These are phyloP conservation scores for Pleurotus citrinopileatus DNA, from an alignment of 768 basidiomycete genomes.

Conservation along the genomic window DNA sequence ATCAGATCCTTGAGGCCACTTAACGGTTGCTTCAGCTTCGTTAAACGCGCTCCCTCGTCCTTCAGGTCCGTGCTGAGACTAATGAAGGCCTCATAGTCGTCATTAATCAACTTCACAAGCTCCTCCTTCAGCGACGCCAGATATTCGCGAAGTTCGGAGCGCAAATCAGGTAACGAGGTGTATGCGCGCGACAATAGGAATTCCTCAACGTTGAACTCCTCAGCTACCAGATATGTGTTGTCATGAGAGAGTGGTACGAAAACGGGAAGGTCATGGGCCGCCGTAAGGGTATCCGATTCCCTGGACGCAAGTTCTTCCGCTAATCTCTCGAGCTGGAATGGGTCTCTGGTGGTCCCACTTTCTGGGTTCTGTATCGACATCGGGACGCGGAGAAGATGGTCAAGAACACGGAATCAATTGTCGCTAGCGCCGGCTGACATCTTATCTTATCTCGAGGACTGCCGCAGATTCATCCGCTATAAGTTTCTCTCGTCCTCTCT, in stretches of 20 bases:
- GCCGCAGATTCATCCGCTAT: too few species aligned
- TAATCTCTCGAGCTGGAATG: constrained; percentile 66
- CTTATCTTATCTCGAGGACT: background rate
- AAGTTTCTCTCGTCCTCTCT: too few species aligned
- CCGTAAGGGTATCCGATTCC: constrained; percentile 31
- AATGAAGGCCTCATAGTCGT: constrained; percentile 98
- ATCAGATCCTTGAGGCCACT: constrained; percentile 60
- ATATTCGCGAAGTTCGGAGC: constrained; percentile 85
- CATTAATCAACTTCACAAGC: constrained; percentile 92
- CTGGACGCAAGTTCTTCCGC: constrained; percentile 68
- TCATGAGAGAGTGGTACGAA: constrained; percentile 76
- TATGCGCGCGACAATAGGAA: constrained; percentile 87
- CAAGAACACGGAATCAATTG: background rate
- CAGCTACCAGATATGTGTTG: constrained; percentile 67
- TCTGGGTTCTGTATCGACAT: background rate
- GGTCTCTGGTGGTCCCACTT: constrained; percentile 33
- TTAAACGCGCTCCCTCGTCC: constrained; percentile 76
- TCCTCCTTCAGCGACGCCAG: constrained; percentile 84
- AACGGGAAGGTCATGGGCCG: constrained; percentile 51
- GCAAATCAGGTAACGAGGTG: constrained; percentile 83
- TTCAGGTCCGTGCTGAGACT: constrained; percentile 90
- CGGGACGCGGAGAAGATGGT: background rate
- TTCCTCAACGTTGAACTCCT: constrained; percentile 75
- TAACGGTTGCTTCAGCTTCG: constrained; percentile 67
- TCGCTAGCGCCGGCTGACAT: background rate